phyloP scores from a whole-genome alignment of 441 rosid genomes.

The Cnidoscolus chayamansa region DNA sequence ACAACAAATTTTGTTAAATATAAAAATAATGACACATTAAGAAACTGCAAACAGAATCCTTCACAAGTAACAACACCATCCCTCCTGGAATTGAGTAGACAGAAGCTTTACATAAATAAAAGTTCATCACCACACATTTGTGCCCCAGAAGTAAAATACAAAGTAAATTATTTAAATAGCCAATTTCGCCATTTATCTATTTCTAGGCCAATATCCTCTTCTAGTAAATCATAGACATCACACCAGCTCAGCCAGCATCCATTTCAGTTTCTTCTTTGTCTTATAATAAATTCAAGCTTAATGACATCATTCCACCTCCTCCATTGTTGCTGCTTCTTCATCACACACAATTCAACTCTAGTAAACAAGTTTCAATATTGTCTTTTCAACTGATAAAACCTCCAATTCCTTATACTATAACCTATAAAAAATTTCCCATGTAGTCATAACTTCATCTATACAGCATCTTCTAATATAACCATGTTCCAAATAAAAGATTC shows the following conservation, averaged over 20 bases:
- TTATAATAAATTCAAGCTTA: background rate
- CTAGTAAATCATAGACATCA: background rate
- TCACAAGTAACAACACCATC: background rate
- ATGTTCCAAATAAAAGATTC: background rate
- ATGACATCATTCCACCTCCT: background rate
- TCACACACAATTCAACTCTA: background rate
- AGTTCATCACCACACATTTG: background rate
- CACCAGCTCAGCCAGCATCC: background rate
- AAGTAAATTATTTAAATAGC: background rate
- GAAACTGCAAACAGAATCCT: conserved; percentile 8
- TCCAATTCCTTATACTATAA: background rate
- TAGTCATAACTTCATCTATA: background rate
- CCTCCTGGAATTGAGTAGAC: background rate
- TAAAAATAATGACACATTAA: background rate
- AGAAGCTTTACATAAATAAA: background rate
- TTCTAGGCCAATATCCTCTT: background rate
- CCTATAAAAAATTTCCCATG: background rate
- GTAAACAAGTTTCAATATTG: background rate
- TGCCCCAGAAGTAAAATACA: background rate
- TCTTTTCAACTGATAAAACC: background rate
- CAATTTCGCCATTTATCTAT: background rate
- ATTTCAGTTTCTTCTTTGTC: background rate
- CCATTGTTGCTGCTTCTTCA: background rate
- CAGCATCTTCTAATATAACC: background rate
- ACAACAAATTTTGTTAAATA: background rate